Base-by-base conservation (phyloP, 164 flowering plant species). In the Berberis vulgaris region DNA sequence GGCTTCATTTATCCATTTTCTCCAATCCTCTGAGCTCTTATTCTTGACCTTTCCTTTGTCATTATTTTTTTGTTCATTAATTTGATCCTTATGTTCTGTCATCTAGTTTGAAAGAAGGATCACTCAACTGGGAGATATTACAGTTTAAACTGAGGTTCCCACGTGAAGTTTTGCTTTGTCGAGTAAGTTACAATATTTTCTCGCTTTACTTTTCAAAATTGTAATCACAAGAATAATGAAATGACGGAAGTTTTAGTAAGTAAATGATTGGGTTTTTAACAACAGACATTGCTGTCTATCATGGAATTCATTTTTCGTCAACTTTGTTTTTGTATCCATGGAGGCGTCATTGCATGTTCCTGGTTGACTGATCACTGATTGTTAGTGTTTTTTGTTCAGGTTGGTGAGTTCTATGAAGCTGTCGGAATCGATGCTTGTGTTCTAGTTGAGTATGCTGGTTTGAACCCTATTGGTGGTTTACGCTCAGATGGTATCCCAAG, bases 371-470 rank as follows among this genome's bases (percentile, higher is more conserved):
- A 6, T 52, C 43, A 7, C 10, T 54, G 43, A 66, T 49, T 44
- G 61, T 13, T 54, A 67, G 57, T 5, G 5, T 72, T 61, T 13
- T 59, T 4, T 59, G 57, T 68, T 52, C 74, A 94, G 99, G 99
- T 94, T 59, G 99, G 99, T 10, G 99, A 94, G 2, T 94, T 94
- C 71, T 94, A 94, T 79, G 99, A 94, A 82, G 96, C 99, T 41
- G 76, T 91, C 57, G 99, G 99, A 41, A 77, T 91, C 60, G 99
- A 94, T 84, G 99, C 99, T 62, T 94, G 99, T 54, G 57, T 94
- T 71, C 94, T 94, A 69, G 99, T 94, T 67, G 99, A 94, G 70
- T 84, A 86, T 84, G 99, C 99, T 70, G 99, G 99, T 63, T 73
- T 94, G 64, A 94, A 94, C 79, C 99, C 99, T 61, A 85, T 89